Evolutionary conservation across 768 basidiomycete species (phyloP).

Genomic region (Boletus insuetus): DNA sequence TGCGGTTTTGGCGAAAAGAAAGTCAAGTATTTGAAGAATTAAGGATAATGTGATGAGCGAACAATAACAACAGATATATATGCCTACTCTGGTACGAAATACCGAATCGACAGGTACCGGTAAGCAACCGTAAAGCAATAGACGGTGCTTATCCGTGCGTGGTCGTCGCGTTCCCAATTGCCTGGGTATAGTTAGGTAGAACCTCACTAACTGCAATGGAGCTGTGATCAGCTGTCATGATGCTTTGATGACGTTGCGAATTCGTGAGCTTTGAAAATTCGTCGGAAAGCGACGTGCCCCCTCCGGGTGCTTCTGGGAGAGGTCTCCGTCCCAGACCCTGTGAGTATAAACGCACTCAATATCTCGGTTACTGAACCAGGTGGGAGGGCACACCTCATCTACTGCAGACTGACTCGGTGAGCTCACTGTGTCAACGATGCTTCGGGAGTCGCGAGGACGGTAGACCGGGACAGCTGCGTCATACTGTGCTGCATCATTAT

Average conservation of each 20-base stretch:
- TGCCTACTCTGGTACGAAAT: neutral
- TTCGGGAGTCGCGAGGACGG: constrained; percentile 13
- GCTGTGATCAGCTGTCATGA: neutral
- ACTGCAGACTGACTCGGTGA: neutral
- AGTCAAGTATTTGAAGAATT: neutral
- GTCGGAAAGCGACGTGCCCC: constrained; percentile 7
- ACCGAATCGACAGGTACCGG: too few relatives aligned
- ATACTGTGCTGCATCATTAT: neutral
- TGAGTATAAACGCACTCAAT: neutral
- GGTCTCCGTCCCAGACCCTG: constrained; percentile 15
- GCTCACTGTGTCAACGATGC: constrained; percentile 1
- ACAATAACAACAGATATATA: neutral
- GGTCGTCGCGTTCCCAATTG: neutral
- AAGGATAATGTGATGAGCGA: neutral
- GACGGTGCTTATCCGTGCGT: neutral
- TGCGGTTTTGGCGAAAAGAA: too few relatives aligned
- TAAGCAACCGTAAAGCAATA: neutral
- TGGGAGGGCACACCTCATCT: constrained; percentile 18
- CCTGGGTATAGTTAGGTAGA: constrained; percentile 26
- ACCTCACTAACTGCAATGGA: constrained; percentile 18
- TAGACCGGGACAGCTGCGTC: neutral
- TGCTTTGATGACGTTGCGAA: constrained; percentile 2
- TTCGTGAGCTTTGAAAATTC: constrained; percentile 16
- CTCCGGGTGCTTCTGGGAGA: constrained; percentile 25
- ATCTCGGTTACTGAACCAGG: neutral